Evolutionary conservation across 1,284 basidiomycete genomes (phyloP).

Genomic region (Hypsizygus ulmarius): DNA sequence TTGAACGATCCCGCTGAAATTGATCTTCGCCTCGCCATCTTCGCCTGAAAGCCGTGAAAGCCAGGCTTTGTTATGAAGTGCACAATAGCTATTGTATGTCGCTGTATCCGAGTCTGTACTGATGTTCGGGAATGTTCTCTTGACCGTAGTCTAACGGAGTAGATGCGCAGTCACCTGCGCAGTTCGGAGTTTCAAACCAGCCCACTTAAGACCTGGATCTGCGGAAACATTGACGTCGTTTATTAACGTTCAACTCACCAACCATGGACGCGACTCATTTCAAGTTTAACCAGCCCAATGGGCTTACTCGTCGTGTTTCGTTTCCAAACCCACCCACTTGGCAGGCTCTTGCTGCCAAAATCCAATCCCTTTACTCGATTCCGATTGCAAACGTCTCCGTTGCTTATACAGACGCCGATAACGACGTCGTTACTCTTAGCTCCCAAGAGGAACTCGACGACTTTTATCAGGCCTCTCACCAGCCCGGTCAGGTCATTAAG

Average conservation of each 20-base stretch:
- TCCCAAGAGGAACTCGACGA: slow-evolving; percentile 66
- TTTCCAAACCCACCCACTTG: slow-evolving; percentile 54
- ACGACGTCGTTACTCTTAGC: slow-evolving; percentile 70
- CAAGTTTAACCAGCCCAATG: slow-evolving; percentile 52
- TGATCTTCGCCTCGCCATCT: slow-evolving; percentile 62
- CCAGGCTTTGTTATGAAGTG: neutral
- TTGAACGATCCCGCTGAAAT: slow-evolving; percentile 72
- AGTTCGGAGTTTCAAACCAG: slow-evolving; percentile 43
- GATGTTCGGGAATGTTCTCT: neutral
- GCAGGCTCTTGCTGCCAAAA: slow-evolving; percentile 51
- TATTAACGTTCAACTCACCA: neutral
- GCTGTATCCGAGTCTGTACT: neutral
- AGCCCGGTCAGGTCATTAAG: slow-evolving; percentile 41
- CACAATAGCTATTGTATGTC: neutral
- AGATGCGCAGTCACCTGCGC: slow-evolving; percentile 25
- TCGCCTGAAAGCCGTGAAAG: slow-evolving; percentile 46
- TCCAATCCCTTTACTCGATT: slow-evolving; percentile 56
- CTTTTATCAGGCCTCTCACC: slow-evolving; percentile 45
- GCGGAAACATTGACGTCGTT: neutral
- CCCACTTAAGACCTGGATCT: slow-evolving; percentile 4
- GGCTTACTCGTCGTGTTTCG: slow-evolving; percentile 54
- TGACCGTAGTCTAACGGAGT: slow-evolving; percentile 6
- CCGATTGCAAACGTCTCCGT: slow-evolving; percentile 56
- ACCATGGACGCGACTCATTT: slow-evolving; percentile 46
- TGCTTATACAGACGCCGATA: slow-evolving; percentile 66